Conservation (phyloP, 2,329 filamentous ascomycete genomes). For the Colletotrichum magnum region DNA sequence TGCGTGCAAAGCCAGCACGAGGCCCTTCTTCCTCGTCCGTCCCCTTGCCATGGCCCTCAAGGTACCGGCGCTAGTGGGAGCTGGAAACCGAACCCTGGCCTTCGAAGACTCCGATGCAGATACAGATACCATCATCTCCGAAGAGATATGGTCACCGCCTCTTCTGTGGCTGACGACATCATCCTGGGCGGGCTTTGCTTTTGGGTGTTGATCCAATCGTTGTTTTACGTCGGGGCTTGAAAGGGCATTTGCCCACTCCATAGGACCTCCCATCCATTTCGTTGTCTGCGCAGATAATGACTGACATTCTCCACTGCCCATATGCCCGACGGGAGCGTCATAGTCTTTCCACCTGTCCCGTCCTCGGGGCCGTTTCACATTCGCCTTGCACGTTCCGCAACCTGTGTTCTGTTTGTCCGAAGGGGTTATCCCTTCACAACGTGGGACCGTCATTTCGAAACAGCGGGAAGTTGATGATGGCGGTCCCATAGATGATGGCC, state of each 20-base stretch:
- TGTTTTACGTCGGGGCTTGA: conserved; percentile 22
- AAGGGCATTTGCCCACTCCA: conserved; percentile 4
- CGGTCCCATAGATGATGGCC: conserved; percentile 5
- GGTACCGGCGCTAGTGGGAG: conserved; percentile 29
- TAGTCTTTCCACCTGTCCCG: conserved; percentile 2
- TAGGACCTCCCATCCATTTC: not conserved
- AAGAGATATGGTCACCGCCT: conserved; percentile 34
- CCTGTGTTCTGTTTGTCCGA: conserved; percentile 15
- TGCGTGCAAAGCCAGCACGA: not conserved
- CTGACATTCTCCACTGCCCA: conserved; percentile 13
- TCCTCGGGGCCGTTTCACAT: conserved; percentile 22
- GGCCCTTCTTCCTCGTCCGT: not conserved
- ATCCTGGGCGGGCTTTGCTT: not conserved
- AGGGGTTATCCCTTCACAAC: conserved; percentile 23
- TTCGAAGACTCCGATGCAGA: conserved; percentile 3
- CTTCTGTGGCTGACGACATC: conserved; percentile 33
- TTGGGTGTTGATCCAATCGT: conserved; percentile 4
- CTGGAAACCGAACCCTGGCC: conserved; percentile 1
- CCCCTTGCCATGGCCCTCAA: conserved; percentile 9
- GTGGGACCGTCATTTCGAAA: conserved; percentile 18
- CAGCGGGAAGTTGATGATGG: not conserved
- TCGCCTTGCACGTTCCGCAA: conserved; percentile 8
- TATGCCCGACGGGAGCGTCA: not conserved
- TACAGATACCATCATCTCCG: conserved; percentile 22
- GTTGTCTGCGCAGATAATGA: not conserved